Evolutionary conservation across 768 basidiomycete genomes (phyloP).

Genomic region (Guyanaporus albipodus): DNA sequence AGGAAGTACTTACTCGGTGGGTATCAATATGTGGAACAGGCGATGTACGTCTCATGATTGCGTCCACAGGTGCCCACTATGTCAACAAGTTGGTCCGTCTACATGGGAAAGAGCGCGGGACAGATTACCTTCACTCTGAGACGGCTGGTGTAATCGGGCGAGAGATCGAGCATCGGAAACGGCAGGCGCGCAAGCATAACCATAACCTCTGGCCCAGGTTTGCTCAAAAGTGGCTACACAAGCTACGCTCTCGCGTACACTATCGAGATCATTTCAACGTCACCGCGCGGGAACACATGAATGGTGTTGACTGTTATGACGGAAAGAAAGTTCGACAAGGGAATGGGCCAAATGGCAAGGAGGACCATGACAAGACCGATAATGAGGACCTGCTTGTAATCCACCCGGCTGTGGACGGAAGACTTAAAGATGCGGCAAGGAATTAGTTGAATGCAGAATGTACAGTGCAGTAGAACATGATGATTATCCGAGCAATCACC

Average conservation of each 20-base stretch:
- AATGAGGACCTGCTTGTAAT: conserved; percentile 54
- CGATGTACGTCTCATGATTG: conserved; percentile 5
- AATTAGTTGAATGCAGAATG: conserved; percentile 8
- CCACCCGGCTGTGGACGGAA: conserved; percentile 62
- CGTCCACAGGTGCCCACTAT: conserved; percentile 59
- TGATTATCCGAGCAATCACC: neutral
- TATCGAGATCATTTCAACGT: conserved; percentile 59
- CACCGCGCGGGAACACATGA: conserved; percentile 71
- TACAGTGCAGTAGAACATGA: conserved; percentile 11
- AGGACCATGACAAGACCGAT: conserved; percentile 14
- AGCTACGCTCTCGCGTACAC: conserved; percentile 47
- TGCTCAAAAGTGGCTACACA: conserved; percentile 47
- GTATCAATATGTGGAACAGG: neutral
- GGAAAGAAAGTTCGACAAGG: conserved; percentile 46
- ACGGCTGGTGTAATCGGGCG: conserved; percentile 46
- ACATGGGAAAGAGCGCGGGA: conserved; percentile 22
- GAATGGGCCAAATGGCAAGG: conserved; percentile 12
- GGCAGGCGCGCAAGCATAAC: conserved; percentile 22
- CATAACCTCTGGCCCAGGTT: conserved; percentile 24
- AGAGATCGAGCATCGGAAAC: conserved; percentile 41
- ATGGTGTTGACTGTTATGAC: conserved; percentile 67
- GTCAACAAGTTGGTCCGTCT: conserved; percentile 60
- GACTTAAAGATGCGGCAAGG: conserved; percentile 53
- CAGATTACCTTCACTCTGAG: conserved; percentile 37
- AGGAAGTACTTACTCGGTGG: conserved; percentile 81